phyloP scores from a whole-genome alignment of 805 yeast genomes.

The Candida taoyuanica region DNA sequence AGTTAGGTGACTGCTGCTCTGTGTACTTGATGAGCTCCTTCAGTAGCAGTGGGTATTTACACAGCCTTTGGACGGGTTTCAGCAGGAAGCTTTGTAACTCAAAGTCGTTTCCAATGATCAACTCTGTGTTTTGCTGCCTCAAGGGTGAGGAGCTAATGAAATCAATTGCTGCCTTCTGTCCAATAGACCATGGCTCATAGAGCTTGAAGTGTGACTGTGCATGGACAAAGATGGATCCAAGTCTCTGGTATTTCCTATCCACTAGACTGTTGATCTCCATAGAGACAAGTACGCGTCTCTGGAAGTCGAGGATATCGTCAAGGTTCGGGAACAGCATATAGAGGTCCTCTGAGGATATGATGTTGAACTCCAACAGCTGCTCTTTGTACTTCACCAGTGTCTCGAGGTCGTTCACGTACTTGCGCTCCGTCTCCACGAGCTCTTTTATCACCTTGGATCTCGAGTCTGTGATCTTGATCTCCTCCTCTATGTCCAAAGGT shows the following conservation, averaged over 20 bases:
- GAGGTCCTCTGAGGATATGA: slow-evolving; percentile 72
- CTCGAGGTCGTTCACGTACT: slow-evolving; percentile 88
- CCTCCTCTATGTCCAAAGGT: slow-evolving; percentile 27
- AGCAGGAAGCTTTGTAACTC: slow-evolving; percentile 86
- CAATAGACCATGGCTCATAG: slow-evolving; percentile 92
- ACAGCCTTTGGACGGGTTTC: slow-evolving; percentile 94
- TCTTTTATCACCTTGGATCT: slow-evolving; percentile 80
- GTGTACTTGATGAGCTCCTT: slow-evolving; percentile 69
- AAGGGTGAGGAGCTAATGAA: slow-evolving; percentile 58
- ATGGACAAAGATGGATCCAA: slow-evolving; percentile 85
- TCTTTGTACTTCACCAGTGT: slow-evolving; percentile 60
- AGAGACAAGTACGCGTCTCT: slow-evolving; percentile 82
- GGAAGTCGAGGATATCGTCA: slow-evolving; percentile 81
- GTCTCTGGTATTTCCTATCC: slow-evolving; percentile 70
- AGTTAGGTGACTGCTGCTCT: slow-evolving; percentile 45
- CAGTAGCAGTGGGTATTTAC: slow-evolving; percentile 85
- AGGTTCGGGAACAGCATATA: slow-evolving; percentile 83
- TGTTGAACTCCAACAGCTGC: slow-evolving; percentile 60
- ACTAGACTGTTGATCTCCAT: slow-evolving; percentile 81
- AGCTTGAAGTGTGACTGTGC: slow-evolving; percentile 81
- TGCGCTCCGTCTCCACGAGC: slow-evolving; percentile 83
- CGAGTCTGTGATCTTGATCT: slow-evolving; percentile 40
- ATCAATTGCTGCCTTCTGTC: slow-evolving; percentile 83
- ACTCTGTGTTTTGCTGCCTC: slow-evolving; percentile 49
- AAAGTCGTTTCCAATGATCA: slow-evolving; percentile 73